Conservation (phyloP, 176 grass and related monocot species). For the Oryza meyeriana region DNA sequence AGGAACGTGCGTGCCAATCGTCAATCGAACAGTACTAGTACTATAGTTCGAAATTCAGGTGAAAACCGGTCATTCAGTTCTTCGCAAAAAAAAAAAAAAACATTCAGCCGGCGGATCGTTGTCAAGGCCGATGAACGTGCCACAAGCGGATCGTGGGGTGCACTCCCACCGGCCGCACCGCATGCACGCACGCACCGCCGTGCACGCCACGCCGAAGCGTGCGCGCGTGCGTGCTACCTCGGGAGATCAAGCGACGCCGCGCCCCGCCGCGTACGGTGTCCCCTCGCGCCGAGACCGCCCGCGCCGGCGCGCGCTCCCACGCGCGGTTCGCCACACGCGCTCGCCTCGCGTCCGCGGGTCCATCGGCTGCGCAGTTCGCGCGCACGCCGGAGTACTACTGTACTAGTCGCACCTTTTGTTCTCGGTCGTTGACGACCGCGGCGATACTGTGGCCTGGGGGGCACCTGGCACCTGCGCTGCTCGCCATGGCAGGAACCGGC, state of each 20-base stretch:
- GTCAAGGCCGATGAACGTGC: not conserved
- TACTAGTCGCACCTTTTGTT: not conserved
- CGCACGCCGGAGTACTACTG: not conserved
- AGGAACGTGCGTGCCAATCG: no score
- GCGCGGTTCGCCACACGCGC: not conserved
- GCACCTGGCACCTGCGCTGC: not conserved
- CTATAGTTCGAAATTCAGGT: not conserved
- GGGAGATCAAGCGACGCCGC: constrained; percentile 23
- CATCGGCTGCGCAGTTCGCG: not conserved
- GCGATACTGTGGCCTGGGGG: not conserved
- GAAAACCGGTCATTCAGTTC: not conserved
- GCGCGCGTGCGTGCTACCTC: not conserved
- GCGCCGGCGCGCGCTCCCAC: not conserved
- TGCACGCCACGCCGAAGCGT: constrained; percentile 34
- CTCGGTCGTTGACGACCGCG: not conserved
- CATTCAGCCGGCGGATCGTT: not conserved
- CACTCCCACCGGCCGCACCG: no score
- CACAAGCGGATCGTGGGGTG: no score
- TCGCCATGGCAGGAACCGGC: not conserved
- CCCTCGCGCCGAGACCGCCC: constrained; percentile 23
- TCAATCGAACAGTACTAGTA: no score
- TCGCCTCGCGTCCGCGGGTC: not conserved
- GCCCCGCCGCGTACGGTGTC: constrained; percentile 37
- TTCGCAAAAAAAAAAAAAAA: not conserved
- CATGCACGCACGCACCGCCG: not conserved